Evolutionary conservation across 176 grass and related monocot genomes (phyloP).

Genomic region (Poa annua): DNA sequence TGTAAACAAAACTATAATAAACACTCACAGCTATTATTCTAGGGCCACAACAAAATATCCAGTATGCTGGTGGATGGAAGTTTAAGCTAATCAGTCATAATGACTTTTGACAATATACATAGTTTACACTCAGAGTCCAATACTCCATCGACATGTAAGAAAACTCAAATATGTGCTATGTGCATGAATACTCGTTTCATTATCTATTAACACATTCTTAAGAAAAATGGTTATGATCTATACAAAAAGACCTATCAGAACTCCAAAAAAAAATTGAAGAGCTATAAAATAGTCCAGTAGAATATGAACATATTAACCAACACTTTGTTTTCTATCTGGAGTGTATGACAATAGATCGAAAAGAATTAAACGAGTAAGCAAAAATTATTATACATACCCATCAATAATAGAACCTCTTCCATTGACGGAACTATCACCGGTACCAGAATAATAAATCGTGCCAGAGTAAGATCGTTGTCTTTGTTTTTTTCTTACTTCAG

Average conservation of each 20-base stretch:
- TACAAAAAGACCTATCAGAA: not conserved
- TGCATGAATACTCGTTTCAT: conserved; percentile 1
- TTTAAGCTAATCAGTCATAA: conserved; percentile 14
- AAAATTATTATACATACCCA: conserved; percentile 53
- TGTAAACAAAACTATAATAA: not conserved
- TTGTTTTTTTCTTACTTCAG: conserved; percentile 58
- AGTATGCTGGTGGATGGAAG: not conserved
- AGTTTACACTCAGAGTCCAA: not conserved
- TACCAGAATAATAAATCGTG: conserved; percentile 55
- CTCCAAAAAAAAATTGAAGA: not conserved
- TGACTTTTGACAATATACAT: conserved; percentile 8
- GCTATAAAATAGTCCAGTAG: not conserved
- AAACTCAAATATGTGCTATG: conserved; percentile 22
- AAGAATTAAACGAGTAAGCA: not conserved
- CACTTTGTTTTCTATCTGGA: conserved; percentile 7
- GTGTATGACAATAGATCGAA: conserved; percentile 15
- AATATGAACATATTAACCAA: not conserved
- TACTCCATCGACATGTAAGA: not conserved
- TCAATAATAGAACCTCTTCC: conserved; percentile 57
- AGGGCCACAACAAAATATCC: conserved; percentile 7
- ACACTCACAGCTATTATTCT: not conserved
- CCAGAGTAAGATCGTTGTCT: conserved; percentile 66
- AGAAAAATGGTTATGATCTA: conserved; percentile 12
- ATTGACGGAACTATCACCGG: conserved; percentile 35
- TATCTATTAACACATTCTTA: not conserved